Evolutionary conservation across 139 green algal genomes (phyloP).

Genomic region (Chlorella sp.): DNA sequence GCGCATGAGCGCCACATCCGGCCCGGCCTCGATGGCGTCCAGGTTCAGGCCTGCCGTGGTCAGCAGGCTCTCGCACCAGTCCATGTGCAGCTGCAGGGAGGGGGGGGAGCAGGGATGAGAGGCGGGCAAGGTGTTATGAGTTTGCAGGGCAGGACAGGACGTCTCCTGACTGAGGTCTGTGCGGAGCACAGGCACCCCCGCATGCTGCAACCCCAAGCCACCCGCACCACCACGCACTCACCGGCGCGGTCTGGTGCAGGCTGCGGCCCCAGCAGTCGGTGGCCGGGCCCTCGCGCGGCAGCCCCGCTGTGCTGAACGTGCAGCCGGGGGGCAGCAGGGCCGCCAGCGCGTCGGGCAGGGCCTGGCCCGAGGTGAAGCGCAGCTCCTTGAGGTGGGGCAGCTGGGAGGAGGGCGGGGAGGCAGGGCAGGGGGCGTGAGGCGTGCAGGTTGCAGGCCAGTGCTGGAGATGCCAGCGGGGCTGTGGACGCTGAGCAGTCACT

Average conservation of each 20-base stretch:
- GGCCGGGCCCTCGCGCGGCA: constrained; percentile 2
- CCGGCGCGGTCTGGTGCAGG: constrained; percentile 29
- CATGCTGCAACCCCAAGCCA: too few relatives aligned
- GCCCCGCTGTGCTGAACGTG: constrained; percentile 22
- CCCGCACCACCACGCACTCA: too few relatives aligned
- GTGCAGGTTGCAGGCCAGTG: neutral
- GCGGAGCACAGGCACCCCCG: too few relatives aligned
- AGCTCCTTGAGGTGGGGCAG: constrained; percentile 27
- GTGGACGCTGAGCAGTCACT: too few relatives aligned
- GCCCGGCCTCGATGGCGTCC: neutral
- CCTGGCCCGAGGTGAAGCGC: constrained; percentile 13
- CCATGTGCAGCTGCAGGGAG: neutral
- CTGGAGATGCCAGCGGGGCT: too few relatives aligned
- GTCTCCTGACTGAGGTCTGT: too few relatives aligned
- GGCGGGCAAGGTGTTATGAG: too few relatives aligned
- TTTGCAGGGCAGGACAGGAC: too few relatives aligned
- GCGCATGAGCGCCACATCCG: neutral
- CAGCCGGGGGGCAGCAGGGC: constrained; percentile 12
- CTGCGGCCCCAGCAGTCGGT: constrained; percentile 14
- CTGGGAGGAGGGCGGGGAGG: neutral
- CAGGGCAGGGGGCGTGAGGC: neutral
- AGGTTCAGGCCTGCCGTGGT: neutral
- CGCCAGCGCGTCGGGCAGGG: constrained; percentile 2
- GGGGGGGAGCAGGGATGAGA: too few relatives aligned
- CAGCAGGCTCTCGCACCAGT: constrained; percentile 27